phyloP scores from a whole-genome alignment of 2,329 filamentous ascomycete species.

The Calycina herbarum region DNA sequence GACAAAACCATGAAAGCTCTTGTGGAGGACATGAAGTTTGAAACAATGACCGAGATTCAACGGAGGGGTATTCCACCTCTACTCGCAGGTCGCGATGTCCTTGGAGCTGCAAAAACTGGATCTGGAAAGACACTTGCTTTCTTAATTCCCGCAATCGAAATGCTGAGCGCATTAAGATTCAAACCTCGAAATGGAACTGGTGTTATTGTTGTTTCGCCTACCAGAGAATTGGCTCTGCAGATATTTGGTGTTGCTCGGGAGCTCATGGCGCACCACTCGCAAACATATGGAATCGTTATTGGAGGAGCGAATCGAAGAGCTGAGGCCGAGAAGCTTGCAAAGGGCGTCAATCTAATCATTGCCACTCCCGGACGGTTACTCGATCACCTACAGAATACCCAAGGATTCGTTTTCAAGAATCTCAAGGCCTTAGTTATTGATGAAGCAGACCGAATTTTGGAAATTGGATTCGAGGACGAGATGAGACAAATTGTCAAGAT shows the following conservation, averaged over 20 bases:
- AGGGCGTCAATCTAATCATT: conserved; percentile 92
- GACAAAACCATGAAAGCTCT: conserved; percentile 89
- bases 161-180: conserved; percentile 85
- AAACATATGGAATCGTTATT: conserved; percentile 93
- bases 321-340: conserved; percentile 89
- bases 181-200: conserved; percentile 94
- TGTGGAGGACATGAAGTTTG: conserved; percentile 80
- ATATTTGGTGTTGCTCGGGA: conserved; percentile 95
- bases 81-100: conserved; percentile 84
- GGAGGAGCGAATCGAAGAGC: conserved; percentile 88
- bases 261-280: conserved; percentile 90
- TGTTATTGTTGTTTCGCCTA: conserved; percentile 89
- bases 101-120: conserved; percentile 94
- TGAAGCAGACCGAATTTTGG: conserved; percentile 93
- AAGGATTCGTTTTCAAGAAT: conserved; percentile 88
- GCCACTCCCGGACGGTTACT: conserved; percentile 90
- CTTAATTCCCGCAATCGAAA: conserved; percentile 90
- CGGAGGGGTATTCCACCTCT: conserved; percentile 82
- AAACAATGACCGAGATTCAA: conserved; percentile 95
- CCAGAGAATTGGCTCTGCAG: conserved; percentile 88
- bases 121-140: conserved; percentile 96
- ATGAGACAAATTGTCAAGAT: conserved; percentile 97
- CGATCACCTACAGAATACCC: conserved; percentile 92
- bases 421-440: conserved; percentile 91
- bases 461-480: conserved; percentile 98